Base-by-base conservation (phyloP, 208 protist species). In the Crithidia brevicula region DNA sequence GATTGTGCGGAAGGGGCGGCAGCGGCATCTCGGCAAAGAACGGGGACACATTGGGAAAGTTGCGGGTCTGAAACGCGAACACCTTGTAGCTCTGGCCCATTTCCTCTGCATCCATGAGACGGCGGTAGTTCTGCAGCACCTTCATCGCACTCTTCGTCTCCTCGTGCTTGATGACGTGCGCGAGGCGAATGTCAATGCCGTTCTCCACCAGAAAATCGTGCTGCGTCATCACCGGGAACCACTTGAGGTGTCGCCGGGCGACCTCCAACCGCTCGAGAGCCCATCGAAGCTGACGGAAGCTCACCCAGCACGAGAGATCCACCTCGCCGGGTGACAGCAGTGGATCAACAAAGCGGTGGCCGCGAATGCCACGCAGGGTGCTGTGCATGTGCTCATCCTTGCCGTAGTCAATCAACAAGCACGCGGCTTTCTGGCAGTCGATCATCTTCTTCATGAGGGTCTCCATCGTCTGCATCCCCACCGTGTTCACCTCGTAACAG, bases 81-180 rank as follows among this genome's bases (percentile, higher is more conserved):
- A 95, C 92, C 71, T 96, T 96, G 75, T 96, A 96, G 74, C 84
- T 96, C 63, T 90, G 51, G 0, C 92, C 92, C 92, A 96, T 96
- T 79, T 96, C 85, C 36, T 92, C 85, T 25, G 50, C 58, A 40
- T 94, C 86, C 86, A 96, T 93, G 30, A 96, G 74, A 8, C 86
- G 80, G 15, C 83, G 82, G 64, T 93, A 96, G 61, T 92, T 90
- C 52, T 96, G 88, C 63, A 94, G 54, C 43, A 96, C 85, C 68
- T 93, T 91, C 87, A 94, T 91, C 16, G 91, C 88, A 7, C 69
- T 83, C 57, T 96, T 94, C 42, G 89, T 93, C 78, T 95, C 87
- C 72, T 93, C 88, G 31, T 92, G 86, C 67, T 95, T 91, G 52
- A 97, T 87, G 22, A 95, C 87, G 71, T 93, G 86, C 15, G 90